These are phyloP conservation scores for Tolypocladium nubicola DNA, from an alignment of 2,329 filamentous ascomycete genomes.

Conservation along the genomic window DNA sequence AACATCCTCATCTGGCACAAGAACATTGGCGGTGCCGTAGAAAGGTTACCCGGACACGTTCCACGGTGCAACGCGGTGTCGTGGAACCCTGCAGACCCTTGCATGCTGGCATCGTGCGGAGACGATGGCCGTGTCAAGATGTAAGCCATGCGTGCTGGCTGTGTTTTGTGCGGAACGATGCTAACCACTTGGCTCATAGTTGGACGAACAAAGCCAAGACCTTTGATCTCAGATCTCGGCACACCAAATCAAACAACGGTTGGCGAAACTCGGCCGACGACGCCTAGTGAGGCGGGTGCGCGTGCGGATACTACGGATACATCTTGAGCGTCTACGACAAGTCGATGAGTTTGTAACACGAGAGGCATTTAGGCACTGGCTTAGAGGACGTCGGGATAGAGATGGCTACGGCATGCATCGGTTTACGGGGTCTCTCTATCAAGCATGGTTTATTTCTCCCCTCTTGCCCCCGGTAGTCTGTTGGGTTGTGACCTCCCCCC, in stretches of 20 bases:
- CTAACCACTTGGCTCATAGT: neutral
- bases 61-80: constrained; percentile 75
- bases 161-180: neutral
- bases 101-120: constrained; percentile 82
- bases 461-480: neutral
- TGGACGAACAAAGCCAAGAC: constrained; percentile 14
- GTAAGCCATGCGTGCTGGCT: constrained; percentile 40
- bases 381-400: neutral
- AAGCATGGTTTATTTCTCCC: neutral
- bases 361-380: neutral
- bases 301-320: neutral
- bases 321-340: neutral
- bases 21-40: constrained; percentile 64
- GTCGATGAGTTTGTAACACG: neutral
- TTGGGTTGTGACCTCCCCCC: neutral
- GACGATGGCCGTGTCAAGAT: constrained; percentile 81
- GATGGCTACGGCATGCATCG: neutral
- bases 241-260: constrained; percentile 6
- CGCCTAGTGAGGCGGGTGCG: constrained; percentile 1
- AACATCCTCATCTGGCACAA: constrained; percentile 86
- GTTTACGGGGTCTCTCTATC: neutral
- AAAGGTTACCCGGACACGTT: constrained; percentile 64
- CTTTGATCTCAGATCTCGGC: constrained; percentile 9
- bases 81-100: constrained; percentile 78
- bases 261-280: constrained; percentile 8